Conservation (phyloP, 768 basidiomycete genomes). For the Kwoniella europaea region DNA sequence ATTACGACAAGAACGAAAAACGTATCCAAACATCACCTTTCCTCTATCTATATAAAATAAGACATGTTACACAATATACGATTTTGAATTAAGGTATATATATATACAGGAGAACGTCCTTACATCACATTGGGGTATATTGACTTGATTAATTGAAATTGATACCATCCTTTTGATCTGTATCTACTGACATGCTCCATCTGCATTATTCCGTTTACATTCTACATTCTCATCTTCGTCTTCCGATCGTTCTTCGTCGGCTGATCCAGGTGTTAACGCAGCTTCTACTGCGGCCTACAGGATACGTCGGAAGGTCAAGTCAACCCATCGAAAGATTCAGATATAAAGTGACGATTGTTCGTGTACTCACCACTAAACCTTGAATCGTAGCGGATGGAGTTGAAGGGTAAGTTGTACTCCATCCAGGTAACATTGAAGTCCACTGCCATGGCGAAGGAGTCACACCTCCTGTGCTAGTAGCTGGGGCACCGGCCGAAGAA, state of each 20-base stretch:
- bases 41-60: neutral
- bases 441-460: neutral
- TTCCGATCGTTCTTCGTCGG: neutral
- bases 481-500: neutral
- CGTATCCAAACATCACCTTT: neutral
- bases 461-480: neutral
- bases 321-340: neutral
- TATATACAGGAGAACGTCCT: neutral
- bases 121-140: neutral
- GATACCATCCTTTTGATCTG: too few relatives aligned
- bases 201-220: neutral
- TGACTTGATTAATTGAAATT: too few relatives aligned
- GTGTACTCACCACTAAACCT: neutral
- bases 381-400: neutral
- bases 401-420: neutral
- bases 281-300: neutral
- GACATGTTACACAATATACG: neutral
- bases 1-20: neutral
- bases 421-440: conserved; percentile 1
- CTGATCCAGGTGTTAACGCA: neutral
- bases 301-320: neutral
- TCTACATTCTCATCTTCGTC: neutral
- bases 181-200: neutral
- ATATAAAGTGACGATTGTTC: neutral
- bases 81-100: too few relatives aligned